Evolutionary conservation across 345 rosid genomes (phyloP), one percentile per base, ranked within the genome.

Genomic region (Aegle marmelos): DNA sequence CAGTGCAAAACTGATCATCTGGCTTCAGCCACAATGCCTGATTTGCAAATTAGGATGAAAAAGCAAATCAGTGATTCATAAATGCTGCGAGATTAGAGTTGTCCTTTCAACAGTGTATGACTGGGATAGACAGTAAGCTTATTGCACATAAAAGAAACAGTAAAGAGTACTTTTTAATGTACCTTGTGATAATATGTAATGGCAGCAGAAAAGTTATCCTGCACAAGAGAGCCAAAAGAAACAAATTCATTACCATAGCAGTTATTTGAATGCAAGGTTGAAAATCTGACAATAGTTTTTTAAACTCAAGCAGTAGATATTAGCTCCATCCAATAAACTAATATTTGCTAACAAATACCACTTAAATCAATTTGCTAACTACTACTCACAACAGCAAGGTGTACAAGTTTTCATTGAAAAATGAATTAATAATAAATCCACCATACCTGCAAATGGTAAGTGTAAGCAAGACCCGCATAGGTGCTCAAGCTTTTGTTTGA

Each of bases 381-480:
- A 61, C 36, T 60, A 28, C 4, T 11, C 50, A 45, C 9, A 28
- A 63, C 27, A 79, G 11, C 19, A 21, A 21, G 7, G 24, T 8
- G 2, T 61, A 54, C n/a, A 1, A 48, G 2, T 11, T 41, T 30
- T 73, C 60, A 28, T 9, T 36, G 14, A 6, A 65, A 57, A 72
- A 11, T 28, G 57, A 70, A 33, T 36, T 53, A 74, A 45, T 10
- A 45, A 45, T 14, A 45, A 45, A 45, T 45, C 14, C 50, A 45
- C 16, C 50, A 41, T 41, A 41, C 48, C 48, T 90, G 97, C 86
- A 96, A 81, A 85, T 92, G 98, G 75, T 90, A 92, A 31, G 98
- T 89, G 88, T 92, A 96, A n/a, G 99, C 99, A 79, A 96, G 93
- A 78, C 99, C 99, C 0, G 97, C 91, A 84, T 92, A 94, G 63